These are phyloP conservation scores for Globisporangium solare DNA, from an alignment of 352 stramenopile species.

Conservation along the genomic window DNA sequence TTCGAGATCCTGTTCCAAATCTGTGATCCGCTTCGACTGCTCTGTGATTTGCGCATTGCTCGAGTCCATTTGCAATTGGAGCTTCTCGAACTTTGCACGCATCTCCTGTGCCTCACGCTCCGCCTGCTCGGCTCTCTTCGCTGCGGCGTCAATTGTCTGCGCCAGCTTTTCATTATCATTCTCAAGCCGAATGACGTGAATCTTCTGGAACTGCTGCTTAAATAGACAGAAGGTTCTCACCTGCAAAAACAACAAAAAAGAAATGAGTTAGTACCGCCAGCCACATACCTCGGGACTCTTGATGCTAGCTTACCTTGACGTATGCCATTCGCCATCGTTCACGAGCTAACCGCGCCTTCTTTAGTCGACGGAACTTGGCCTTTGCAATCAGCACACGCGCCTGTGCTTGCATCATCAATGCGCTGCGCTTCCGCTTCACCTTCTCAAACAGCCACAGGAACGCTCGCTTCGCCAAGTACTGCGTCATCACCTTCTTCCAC, in stretches of 20 bases:
- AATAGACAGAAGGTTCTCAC: conserved; percentile 48
- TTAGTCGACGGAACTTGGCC: conserved; percentile 54
- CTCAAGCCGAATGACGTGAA: conserved; percentile 73
- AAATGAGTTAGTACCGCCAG: conserved; percentile 3
- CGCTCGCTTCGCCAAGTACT: conserved; percentile 70
- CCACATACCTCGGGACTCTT: background rate
- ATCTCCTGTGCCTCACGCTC: conserved; percentile 41
- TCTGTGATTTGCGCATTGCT: conserved; percentile 48
- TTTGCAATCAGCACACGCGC: conserved; percentile 64
- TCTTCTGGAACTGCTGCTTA: conserved; percentile 46
- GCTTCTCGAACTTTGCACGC: conserved; percentile 46
- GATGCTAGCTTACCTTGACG: conserved; percentile 35
- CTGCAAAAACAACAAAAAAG: conserved; percentile 11
- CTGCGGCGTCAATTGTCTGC: conserved; percentile 32
- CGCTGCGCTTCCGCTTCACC: conserved; percentile 59
- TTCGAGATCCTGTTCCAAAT: conserved; percentile 57
- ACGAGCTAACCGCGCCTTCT: conserved; percentile 61
- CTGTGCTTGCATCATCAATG: conserved; percentile 58
- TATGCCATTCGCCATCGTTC: conserved; percentile 61
- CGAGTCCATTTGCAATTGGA: conserved; percentile 53
- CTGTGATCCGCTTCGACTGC: conserved; percentile 50
- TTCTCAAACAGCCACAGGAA: conserved; percentile 78
- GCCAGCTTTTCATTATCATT: conserved; percentile 52
- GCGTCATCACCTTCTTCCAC: conserved; percentile 74
- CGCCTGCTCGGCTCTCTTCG: conserved; percentile 30